These are phyloP conservation scores for Solanum aculeatissimum DNA, from an alignment of 305 asterid genomes.

Conservation along the genomic window DNA sequence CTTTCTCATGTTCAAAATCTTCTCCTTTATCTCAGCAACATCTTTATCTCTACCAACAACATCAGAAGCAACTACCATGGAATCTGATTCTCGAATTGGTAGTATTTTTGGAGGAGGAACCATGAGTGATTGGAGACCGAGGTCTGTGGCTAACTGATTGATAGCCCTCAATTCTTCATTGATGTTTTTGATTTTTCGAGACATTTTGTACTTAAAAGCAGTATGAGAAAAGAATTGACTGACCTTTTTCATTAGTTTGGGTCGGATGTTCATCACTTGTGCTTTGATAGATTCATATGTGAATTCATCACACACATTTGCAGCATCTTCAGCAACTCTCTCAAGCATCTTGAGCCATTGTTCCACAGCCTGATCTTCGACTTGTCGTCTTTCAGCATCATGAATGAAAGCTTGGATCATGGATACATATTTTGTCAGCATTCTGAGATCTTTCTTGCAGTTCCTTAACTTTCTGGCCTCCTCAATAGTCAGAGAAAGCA, in stretches of 20 bases:
- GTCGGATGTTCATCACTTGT: background rate
- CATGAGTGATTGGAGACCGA: background rate
- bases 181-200: background rate
- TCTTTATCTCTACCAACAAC: background rate
- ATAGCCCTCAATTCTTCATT: background rate
- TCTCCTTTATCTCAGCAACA: background rate
- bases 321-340: background rate
- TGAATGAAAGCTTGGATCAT: background rate
- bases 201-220: background rate
- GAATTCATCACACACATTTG: background rate
- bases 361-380: background rate
- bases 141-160: background rate
- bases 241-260: background rate
- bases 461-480: background rate
- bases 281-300: background rate
- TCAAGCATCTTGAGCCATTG: background rate
- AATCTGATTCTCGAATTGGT: background rate
- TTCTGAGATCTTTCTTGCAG: background rate
- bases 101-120: background rate
- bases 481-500: background rate
- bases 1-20: background rate
- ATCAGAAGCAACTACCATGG: background rate
- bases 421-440: background rate
- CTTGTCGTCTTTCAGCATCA: background rate
- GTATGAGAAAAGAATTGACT: background rate